Base-by-base conservation (phyloP, 1,284 basidiomycete species). In the Cryptococcus amylolentus region DNA sequence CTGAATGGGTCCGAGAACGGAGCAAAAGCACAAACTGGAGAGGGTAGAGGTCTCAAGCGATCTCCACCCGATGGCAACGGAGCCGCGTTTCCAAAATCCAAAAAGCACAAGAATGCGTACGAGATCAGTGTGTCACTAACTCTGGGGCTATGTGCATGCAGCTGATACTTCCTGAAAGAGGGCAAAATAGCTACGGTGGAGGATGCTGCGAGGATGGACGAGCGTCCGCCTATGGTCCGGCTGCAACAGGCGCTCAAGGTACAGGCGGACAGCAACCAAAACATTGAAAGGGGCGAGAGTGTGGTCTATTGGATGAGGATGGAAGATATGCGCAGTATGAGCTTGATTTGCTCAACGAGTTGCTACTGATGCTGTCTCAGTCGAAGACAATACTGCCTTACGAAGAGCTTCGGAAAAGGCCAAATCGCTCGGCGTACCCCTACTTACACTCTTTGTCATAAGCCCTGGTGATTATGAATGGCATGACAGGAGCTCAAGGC, bases 281-380 rank as follows among this genome's bases (percentile, higher is more conserved):
- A 55, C 13, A 59, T 51, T n/a, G 58, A 57, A 10, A 71, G 74
- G 51, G 87, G 86, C 0, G 80, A 84, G 4, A 84, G 83, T 5
- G 81, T 93, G 1, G 83, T 92, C 0, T 93, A 89, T 70, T 95
- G 91, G 91, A 94, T 95, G 91, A 81, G 91, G 46, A 91, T 95
- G 88, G 82, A 87, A 54, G 93, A 96, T 72, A 78, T 95, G 53
- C 80, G 92, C 64, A 79, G 90, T 90, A 70, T 52, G 81, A 48
- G 14, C 27, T n/a, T 54, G 42, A 47, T 35, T 56, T 23, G 23
- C 23, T 23, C 23, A 23, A 23, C n/a, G 14, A 39, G 18, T 16
- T 5, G 26, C 10, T 39, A 13, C 31, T 37, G n/a, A 6, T 35
- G 13, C 16, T 35, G 23, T 26, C 9, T 3, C 57, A 91, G 87